Evolutionary conservation across 1,284 basidiomycete genomes (phyloP), one percentile per base, ranked within the genome.

Genomic region (Cystobasidium sp.): DNA sequence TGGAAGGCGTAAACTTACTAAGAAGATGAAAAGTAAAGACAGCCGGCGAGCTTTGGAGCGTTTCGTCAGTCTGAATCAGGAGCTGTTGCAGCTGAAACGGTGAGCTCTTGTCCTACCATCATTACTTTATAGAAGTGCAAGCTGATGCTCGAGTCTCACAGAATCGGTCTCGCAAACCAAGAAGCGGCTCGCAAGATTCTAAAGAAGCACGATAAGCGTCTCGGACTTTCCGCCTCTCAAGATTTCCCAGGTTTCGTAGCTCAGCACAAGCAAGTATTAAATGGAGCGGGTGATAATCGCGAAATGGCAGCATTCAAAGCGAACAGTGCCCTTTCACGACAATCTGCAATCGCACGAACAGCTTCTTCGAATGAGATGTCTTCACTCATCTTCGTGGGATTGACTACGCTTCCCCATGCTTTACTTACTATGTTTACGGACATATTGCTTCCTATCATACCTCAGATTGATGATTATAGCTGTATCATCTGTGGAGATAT

Each of bases 191-290:
- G 83, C n/a, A 84, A 84, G 79, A 84, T 84, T 47, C 75, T 80
- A 16, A 74, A 58, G 85, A 97, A 97, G 82, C 95, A 97, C 81
- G 88, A 92, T 39, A 97, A 97, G 82, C 88, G 93, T 5, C 93
- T 92, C 0, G 87, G 88, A 0, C 78, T 87, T 8, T 86, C 85
- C 4, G 86, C 86, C 1, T 83, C 83, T 4, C 78, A 79, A 18
- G 82, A 83, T 1, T 84, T 85, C 68, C 82, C 84, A 3, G 73
- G 79, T 24, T 84, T 85, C 58, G 76, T 79, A 65, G 70, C 51
- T 20, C 51, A 65, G 51, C 70, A 73, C 39, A 52, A 72, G 10
- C 61, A 47, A 62, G 62, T 75, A 52, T 46, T 55, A 74, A 80
- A 83, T 47, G 78, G 46, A n/a, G 20, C n/a, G 6, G 41, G 31